Evolutionary conservation across 2,329 filamentous ascomycete genomes (phyloP).

Genomic region (Penicillium palitans): DNA sequence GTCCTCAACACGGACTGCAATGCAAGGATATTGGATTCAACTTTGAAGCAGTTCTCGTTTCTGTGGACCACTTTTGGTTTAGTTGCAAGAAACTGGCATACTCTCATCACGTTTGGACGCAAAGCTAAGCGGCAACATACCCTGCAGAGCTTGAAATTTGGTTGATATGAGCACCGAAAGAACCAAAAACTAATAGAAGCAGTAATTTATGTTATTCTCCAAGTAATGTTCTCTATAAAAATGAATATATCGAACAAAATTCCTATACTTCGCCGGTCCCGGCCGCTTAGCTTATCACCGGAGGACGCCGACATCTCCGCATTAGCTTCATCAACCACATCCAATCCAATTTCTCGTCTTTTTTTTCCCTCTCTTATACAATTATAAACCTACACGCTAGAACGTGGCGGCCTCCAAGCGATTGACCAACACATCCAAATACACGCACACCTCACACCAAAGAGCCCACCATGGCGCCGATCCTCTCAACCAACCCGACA

Average conservation of each 20-base stretch:
- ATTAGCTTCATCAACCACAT: slow-evolving; percentile 3
- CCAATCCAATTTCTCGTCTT: slow-evolving; percentile 1
- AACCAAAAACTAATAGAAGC: too few relatives aligned
- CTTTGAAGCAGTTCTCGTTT: background rate
- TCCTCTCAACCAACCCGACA: slow-evolving; percentile 37
- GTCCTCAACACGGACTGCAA: background rate
- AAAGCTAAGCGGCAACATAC: background rate
- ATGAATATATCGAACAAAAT: background rate
- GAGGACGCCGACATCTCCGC: slow-evolving; percentile 15
- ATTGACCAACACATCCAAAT: background rate
- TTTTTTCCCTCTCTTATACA: background rate
- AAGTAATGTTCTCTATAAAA: background rate
- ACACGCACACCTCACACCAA: background rate
- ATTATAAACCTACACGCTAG: background rate
- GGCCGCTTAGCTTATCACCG: slow-evolving; percentile 19
- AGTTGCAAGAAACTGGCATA: background rate
- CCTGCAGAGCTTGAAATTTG: background rate
- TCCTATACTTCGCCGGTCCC: slow-evolving; percentile 6
- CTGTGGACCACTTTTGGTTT: background rate
- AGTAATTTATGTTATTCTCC: too few relatives aligned
- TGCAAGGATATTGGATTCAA: background rate
- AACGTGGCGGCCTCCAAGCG: background rate
- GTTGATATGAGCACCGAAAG: background rate
- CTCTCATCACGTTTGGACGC: background rate
- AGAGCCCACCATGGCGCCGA: slow-evolving; percentile 32